Percentiles rank a stretch among this genome's conserved stretches.
These are phyloP conservation scores for Amaranthus hypochondriacus DNA, from an alignment of 148 eudicot species.

Conservation along the genomic window DNA sequence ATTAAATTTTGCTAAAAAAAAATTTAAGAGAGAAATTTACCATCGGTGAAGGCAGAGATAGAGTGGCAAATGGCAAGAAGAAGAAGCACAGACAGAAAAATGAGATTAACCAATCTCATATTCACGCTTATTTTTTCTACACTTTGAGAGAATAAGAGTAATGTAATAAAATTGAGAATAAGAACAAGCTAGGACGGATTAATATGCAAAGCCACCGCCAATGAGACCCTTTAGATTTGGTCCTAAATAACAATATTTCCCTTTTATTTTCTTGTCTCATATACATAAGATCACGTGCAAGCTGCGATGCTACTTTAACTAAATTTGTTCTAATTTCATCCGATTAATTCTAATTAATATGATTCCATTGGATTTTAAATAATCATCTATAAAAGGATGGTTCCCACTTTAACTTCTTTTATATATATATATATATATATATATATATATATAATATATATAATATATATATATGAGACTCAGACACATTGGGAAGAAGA, in stretches of 20 bases:
- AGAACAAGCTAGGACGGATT: slow-evolving; percentile 9
- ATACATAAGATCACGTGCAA: slow-evolving; percentile 17
- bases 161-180: background rate
- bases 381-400: no score
- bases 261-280: slow-evolving; percentile 12
- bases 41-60: slow-evolving; percentile 45
- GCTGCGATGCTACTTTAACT: no score
- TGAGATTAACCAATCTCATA: slow-evolving; percentile 23
- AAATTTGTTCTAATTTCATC: no score
- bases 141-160: slow-evolving; percentile 3
- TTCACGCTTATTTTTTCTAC: slow-evolving; percentile 9
- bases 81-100: slow-evolving; percentile 35
- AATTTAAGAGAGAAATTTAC: slow-evolving; percentile 20
- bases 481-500: no score
- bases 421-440: no score
- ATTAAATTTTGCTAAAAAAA: no score
- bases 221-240: slow-evolving; percentile 14
- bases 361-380: no score
- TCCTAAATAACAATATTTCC: slow-evolving; percentile 14
- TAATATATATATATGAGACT: no score
- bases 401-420: no score
- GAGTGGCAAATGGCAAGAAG: slow-evolving; percentile 34
- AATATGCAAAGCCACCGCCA: slow-evolving; percentile 29
- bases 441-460: no score
- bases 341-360: no score